Conservation (phyloP, 75 land plant species). For the Azolla pinnata region DNA sequence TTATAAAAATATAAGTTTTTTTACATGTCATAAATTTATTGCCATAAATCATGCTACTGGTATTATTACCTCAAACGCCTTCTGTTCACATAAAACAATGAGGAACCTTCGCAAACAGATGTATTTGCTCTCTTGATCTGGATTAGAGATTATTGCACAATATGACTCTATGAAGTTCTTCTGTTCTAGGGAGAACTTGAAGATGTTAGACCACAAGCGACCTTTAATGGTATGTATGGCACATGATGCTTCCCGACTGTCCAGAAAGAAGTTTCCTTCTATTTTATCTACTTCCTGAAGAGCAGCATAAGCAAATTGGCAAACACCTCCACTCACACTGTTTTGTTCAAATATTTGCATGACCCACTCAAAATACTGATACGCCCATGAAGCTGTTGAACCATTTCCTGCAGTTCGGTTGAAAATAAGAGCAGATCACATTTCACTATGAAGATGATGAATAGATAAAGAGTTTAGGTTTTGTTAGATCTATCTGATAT, state of each 20-base stretch:
- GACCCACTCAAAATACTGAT: constrained; percentile 85
- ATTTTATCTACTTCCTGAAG: constrained; percentile 89
- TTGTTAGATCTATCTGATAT: no score
- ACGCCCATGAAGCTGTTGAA: constrained; percentile 72
- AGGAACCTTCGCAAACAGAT: constrained; percentile 78
- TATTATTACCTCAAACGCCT: constrained; percentile 52
- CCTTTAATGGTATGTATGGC: constrained; percentile 42
- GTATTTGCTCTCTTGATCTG: constrained; percentile 80
- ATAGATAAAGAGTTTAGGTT: no score
- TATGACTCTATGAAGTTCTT: constrained; percentile 71
- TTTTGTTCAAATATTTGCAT: constrained; percentile 97
- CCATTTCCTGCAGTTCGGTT: no score
- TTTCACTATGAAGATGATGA: no score
- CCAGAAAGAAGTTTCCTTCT: constrained; percentile 7
- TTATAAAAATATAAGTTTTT: no score
- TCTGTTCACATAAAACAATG: constrained; percentile 72
- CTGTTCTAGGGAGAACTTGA: constrained; percentile 70
- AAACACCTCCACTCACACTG: constrained; percentile 68
- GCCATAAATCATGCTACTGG: neutral
- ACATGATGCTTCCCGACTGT: constrained; percentile 20
- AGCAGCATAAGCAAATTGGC: constrained; percentile 91
- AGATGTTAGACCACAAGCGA: constrained; percentile 86
- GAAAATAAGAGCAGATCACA: neutral
- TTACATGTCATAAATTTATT: no score
- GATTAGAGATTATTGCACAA: constrained; percentile 90